phyloP scores from a whole-genome alignment of 1,284 basidiomycete genomes.

The Austropuccinia psidii region DNA sequence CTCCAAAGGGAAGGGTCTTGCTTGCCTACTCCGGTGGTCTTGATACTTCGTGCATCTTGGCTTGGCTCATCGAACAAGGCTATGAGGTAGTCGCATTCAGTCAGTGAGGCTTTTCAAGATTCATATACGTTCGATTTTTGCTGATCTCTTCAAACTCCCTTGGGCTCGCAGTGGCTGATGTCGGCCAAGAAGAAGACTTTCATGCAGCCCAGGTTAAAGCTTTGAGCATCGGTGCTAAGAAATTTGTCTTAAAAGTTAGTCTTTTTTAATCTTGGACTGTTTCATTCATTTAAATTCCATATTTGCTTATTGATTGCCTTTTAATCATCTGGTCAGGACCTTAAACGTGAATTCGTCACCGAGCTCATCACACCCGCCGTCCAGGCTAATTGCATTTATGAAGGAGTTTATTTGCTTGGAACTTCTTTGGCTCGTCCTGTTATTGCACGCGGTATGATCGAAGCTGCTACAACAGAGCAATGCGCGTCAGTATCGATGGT shows the following conservation, averaged over 20 bases:
- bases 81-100: slow-evolving; percentile 95
- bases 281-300: not conserved
- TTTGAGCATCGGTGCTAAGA: slow-evolving; percentile 81
- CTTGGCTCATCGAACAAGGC: slow-evolving; percentile 93
- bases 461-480: slow-evolving; percentile 75
- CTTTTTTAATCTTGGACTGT: not conserved
- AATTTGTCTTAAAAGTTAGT: slow-evolving; percentile 46
- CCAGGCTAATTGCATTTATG: slow-evolving; percentile 98
- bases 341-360: slow-evolving; percentile 89
- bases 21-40: slow-evolving; percentile 97
- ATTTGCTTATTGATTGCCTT: not conserved
- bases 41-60: slow-evolving; percentile 93
- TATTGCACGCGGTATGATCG: slow-evolving; percentile 98
- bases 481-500: slow-evolving; percentile 62
- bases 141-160: not conserved
- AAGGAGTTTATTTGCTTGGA: slow-evolving; percentile 97
- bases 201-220: slow-evolving; percentile 87
- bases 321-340: slow-evolving; percentile 57
- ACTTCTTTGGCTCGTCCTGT: slow-evolving; percentile 97
- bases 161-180: slow-evolving; percentile 66
- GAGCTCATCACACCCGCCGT: slow-evolving; percentile 94
- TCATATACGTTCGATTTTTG: slow-evolving; percentile 22
- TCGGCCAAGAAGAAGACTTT: slow-evolving; percentile 99
- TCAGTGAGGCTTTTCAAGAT: too few relatives aligned
- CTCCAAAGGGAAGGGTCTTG: slow-evolving; percentile 70